Base-by-base conservation (phyloP, 257 asterid species). In the Dorcoceras hygrometricum region DNA sequence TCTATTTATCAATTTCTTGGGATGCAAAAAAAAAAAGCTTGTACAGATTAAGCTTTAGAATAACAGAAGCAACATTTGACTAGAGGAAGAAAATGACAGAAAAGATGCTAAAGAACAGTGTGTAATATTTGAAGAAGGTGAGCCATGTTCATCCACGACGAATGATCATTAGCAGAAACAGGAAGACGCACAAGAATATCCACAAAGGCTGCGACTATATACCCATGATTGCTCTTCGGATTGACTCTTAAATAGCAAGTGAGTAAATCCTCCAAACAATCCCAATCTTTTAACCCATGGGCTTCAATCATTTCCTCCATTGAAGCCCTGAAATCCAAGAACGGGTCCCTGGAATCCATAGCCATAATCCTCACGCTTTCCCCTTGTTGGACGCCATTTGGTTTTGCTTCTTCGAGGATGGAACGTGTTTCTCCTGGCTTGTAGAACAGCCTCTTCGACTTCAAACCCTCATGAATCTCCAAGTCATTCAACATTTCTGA, bases 231-330 rank as follows among this genome's bases (percentile, higher is more conserved):
- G 2, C 14, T 56, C 62, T 70, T 71, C 3, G 34, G 76, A 25
- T 78, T 78, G 76, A 78, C 70, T 73, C 63, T 74, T 57, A 78
- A 66, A 20, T 78, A 78, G 76, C 82, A 78, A 29, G 64, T 69
- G 34, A 78, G 55, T 51, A 78, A 32, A 55, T 78, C 71, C 56
- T 78, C 76, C 62, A 74, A 66, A 26, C 71, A 66, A 19, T 70
- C 71, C 79, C 75, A 77, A 60, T 77, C 76, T 63, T 62, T 70
- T 23, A 78, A 69, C 56, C 73, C 79, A 59, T 61, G 71, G 20
- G 68, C 62, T 31, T 56, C 79, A 43, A 74, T 73, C 82, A 78
- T 78, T 60, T 74, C 82, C 34, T 70, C 69, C 82, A 78, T 78
- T 1, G 82, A 78, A 58, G 46, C 71, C 76, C 74, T 78, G 79